A percentile compares a stretch with the other conserved stretches of the same genome.
phyloP scores from a whole-genome alignment of 2,329 filamentous ascomycete species.

The Nemania sp. region DNA sequence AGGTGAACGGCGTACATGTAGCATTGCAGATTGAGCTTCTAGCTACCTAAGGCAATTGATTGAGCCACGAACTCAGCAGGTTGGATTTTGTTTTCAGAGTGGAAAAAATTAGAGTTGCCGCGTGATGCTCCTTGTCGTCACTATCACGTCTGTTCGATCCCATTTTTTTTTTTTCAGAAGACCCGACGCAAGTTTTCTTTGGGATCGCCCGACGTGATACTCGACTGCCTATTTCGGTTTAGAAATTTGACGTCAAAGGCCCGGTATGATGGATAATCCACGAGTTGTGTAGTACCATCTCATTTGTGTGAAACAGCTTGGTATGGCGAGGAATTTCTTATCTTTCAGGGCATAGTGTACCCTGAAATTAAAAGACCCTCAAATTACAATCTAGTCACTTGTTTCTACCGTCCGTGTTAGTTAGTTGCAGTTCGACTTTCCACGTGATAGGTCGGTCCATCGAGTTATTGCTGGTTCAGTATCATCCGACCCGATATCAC shows the following conservation, averaged over 20 bases:
- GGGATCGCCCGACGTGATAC: constrained; percentile 13
- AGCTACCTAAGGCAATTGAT: background rate
- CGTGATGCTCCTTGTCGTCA: constrained; percentile 20
- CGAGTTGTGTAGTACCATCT: background rate
- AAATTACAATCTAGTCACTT: background rate
- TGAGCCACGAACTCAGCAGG: no score
- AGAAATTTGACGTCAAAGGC: constrained; percentile 26
- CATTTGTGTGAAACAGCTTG: constrained; percentile 21
- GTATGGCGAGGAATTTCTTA: background rate
- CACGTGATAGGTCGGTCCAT: constrained; percentile 25
- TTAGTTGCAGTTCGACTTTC: constrained; percentile 22
- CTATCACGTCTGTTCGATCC: constrained; percentile 16
- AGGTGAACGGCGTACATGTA: constrained; percentile 14
- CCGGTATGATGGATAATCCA: constrained; percentile 18
- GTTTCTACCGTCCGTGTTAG: constrained; percentile 16
- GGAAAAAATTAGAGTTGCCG: background rate
- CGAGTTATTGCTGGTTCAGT: constrained; percentile 5
- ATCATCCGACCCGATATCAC: constrained; percentile 14
- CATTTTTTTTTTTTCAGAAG: background rate
- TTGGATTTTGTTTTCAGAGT: constrained; percentile 1
- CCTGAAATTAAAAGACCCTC: background rate
- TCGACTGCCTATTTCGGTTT: constrained; percentile 24
- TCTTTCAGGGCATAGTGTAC: background rate
- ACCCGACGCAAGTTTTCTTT: constrained; percentile 13
- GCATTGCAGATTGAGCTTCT: constrained; percentile 17